These are phyloP conservation scores for Xylaria telfairii DNA, from an alignment of 495 filamentous ascomycete genomes.

Conservation along the genomic window DNA sequence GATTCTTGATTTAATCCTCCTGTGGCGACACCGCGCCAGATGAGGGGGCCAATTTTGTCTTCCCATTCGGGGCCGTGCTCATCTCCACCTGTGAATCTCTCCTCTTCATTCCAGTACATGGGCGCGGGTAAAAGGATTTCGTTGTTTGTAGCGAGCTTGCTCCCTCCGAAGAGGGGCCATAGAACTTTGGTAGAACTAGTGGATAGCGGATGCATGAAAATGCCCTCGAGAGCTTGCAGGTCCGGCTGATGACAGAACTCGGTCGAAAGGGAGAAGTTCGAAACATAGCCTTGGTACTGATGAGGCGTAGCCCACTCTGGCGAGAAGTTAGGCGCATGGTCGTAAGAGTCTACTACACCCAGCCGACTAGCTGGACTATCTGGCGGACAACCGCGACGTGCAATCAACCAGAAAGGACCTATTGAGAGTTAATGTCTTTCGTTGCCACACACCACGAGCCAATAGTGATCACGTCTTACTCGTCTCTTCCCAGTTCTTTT, in stretches of 20 bases:
- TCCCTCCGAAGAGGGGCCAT: conserved; percentile 73
- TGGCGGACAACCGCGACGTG: conserved; percentile 65
- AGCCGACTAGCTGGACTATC: conserved; percentile 61
- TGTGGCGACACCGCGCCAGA: conserved; percentile 74
- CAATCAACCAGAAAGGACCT: conserved; percentile 69
- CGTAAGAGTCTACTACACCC: conserved; percentile 46
- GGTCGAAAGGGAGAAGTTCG: conserved; percentile 68
- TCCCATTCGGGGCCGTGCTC: conserved; percentile 60
- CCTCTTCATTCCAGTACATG: conserved; percentile 74
- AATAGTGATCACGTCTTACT: conserved; percentile 40
- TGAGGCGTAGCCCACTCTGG: conserved; percentile 44
- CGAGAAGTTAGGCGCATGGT: conserved; percentile 50
- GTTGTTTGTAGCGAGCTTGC: conserved; percentile 75
- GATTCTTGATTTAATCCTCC: conserved; percentile 63
- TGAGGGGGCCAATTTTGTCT: conserved; percentile 58
- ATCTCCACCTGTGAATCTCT: conserved; percentile 67
- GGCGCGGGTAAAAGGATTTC: conserved; percentile 77
- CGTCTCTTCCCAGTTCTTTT: conserved; percentile 51
- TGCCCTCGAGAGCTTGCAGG: conserved; percentile 65
- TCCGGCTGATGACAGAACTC: conserved; percentile 68
- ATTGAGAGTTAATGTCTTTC: conserved; percentile 28
- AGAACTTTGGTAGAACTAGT: conserved; percentile 60
- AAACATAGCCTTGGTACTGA: conserved; percentile 63
- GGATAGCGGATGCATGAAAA: conserved; percentile 68
- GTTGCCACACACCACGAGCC: conserved; percentile 31